These are phyloP conservation scores for Eruca vesicaria DNA, from an alignment of 441 rosid species.

Conservation along the genomic window DNA sequence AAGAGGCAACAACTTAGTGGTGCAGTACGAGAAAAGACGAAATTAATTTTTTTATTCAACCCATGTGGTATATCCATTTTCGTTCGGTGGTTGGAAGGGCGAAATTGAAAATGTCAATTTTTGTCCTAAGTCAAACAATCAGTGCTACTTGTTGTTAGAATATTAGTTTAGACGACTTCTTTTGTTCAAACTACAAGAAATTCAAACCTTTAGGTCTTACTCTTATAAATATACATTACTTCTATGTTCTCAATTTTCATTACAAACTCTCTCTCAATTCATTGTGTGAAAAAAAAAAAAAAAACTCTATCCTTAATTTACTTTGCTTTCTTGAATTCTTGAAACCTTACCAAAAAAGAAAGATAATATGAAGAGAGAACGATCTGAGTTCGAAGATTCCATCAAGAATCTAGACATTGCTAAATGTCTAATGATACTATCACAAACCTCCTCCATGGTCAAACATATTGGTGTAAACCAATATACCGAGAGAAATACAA, in stretches of 20 bases:
- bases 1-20: background rate
- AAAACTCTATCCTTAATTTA: too few relatives aligned
- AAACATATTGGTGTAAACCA: constrained; percentile 8
- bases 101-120: constrained; percentile 24
- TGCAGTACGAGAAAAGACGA: background rate
- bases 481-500: constrained; percentile 11
- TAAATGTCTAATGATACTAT: constrained; percentile 31
- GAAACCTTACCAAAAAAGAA: background rate
- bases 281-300: background rate
- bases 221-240: background rate
- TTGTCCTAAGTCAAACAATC: constrained; percentile 26
- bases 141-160: constrained; percentile 16
- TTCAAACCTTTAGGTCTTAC: constrained; percentile 7
- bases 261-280: constrained; percentile 15
- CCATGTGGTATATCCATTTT: background rate
- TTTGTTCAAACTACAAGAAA: constrained; percentile 19
- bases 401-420: constrained; percentile 33
- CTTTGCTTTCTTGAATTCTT: background rate
- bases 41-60: background rate
- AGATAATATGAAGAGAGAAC: constrained; percentile 30
- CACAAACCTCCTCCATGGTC: constrained; percentile 22
- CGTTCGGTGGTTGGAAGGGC: constrained; percentile 1
- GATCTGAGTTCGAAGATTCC: constrained; percentile 29
- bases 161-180: constrained; percentile 31
- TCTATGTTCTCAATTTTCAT: constrained; percentile 19